A percentile compares a stretch with the other conserved stretches of the same genome.
These are phyloP conservation scores for Trichosporon sp. DNA, from an alignment of 1,284 basidiomycete species.

Conservation along the genomic window DNA sequence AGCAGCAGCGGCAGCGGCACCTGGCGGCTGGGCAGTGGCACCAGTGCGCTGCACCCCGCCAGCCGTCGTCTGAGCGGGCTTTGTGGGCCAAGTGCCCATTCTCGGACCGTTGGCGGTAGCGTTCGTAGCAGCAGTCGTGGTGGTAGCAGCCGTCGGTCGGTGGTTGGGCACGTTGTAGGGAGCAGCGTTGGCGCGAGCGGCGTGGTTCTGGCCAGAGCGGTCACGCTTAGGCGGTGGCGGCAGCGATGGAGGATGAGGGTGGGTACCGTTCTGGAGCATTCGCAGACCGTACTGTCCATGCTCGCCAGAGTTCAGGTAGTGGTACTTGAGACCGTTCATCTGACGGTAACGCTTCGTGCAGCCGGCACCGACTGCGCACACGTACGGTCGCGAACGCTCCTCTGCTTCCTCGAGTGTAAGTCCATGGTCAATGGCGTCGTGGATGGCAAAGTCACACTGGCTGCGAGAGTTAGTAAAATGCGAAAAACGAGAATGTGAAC, in stretches of 20 bases:
- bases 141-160: constrained; percentile 2
- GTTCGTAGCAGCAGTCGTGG: constrained; percentile 3
- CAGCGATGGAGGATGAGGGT: constrained; percentile 49
- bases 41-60: neutral
- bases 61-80: neutral
- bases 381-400: constrained; percentile 71
- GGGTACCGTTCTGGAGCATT: constrained; percentile 75
- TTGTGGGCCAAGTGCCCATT: constrained; percentile 24
- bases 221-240: constrained; percentile 24
- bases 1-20: constrained; percentile 22
- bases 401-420: constrained; percentile 78
- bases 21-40: neutral
- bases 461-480: constrained; percentile 39
- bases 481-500: constrained; percentile 47
- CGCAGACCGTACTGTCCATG: constrained; percentile 82
- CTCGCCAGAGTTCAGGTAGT: constrained; percentile 94
- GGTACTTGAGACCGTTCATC: constrained; percentile 89
- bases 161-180: constrained; percentile 25
- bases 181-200: constrained; percentile 13
- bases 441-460: constrained; percentile 84
- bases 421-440: constrained; percentile 59
- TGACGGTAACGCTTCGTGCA: constrained; percentile 95
- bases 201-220: constrained; percentile 13
- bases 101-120: constrained; percentile 11
- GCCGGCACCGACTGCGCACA: constrained; percentile 74